Conservation (phyloP, 495 filamentous ascomycete genomes). For the Penicillium pulvis region DNA sequence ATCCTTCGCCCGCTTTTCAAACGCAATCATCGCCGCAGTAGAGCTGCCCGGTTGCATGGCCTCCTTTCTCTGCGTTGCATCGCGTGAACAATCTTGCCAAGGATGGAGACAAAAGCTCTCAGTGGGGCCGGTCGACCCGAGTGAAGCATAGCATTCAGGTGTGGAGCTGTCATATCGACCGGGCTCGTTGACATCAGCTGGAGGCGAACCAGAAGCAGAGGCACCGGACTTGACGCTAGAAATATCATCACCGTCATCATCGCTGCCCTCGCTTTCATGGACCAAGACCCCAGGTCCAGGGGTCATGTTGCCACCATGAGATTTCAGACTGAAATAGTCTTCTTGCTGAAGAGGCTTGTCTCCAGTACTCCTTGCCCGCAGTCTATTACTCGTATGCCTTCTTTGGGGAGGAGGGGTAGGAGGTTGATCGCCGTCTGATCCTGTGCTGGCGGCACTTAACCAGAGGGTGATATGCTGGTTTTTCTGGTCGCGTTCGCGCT, state of each 20-base stretch:
- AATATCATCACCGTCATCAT: conserved; percentile 34
- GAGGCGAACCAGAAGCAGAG: conserved; percentile 34
- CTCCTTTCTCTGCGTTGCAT: conserved; percentile 32
- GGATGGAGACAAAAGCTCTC: conserved; percentile 37
- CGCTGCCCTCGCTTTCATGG: conserved; percentile 49
- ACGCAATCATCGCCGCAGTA: conserved; percentile 48
- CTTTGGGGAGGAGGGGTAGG: conserved; percentile 23
- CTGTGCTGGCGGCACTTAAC: conserved; percentile 48
- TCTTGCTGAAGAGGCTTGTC: conserved; percentile 42
- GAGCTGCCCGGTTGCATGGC: conserved; percentile 48
- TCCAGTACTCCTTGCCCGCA: conserved; percentile 51
- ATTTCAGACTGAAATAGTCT: conserved; percentile 44
- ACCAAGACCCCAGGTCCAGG: conserved; percentile 51
- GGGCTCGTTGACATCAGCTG: conserved; percentile 33
- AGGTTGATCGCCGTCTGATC: conserved; percentile 40
- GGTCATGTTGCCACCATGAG: conserved; percentile 27
- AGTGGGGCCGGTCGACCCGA: conserved; percentile 22
- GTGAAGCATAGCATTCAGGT: conserved; percentile 27
- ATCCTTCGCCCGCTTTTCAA: conserved; percentile 43
- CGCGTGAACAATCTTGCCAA: conserved; percentile 45
- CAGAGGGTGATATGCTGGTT: conserved; percentile 49
- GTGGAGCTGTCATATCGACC: conserved; percentile 29
- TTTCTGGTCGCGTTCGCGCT: conserved; percentile 43
- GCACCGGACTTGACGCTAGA: conserved; percentile 4
- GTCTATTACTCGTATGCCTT: conserved; percentile 27